These are phyloP conservation scores for Phanerochaete sordida DNA, from an alignment of 768 basidiomycete species.

Conservation along the genomic window DNA sequence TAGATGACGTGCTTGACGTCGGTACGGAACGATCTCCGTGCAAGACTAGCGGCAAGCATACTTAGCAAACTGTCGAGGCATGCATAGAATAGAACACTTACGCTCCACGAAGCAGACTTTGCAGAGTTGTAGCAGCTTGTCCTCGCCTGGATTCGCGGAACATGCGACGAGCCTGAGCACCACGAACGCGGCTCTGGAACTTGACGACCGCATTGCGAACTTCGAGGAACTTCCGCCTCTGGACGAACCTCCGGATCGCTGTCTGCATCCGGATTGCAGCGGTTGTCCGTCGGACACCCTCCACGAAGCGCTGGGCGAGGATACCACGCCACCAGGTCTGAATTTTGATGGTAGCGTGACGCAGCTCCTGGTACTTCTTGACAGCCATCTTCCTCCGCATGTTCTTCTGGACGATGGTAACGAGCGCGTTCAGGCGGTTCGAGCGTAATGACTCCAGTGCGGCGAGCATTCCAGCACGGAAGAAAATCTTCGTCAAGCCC, in stretches of 20 bases:
- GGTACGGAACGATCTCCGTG: constrained; percentile 48
- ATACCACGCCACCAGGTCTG: constrained; percentile 97
- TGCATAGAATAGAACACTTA: constrained; percentile 37
- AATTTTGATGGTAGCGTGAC: constrained; percentile 73
- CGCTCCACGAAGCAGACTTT: constrained; percentile 87
- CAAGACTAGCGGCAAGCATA: constrained; percentile 36
- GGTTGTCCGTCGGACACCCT: constrained; percentile 65
- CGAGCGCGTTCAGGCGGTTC: constrained; percentile 82
- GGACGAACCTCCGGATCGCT: constrained; percentile 65
- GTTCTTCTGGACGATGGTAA: constrained; percentile 97
- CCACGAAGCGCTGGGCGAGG: constrained; percentile 67
- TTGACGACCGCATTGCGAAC: constrained; percentile 59
- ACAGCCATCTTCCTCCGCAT: constrained; percentile 84
- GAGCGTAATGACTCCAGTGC: constrained; percentile 89
- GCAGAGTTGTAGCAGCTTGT: constrained; percentile 69
- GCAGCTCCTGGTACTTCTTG: constrained; percentile 71
- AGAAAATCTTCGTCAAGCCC: constrained; percentile 98
- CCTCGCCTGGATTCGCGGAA: constrained; percentile 53
- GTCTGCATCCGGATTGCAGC: constrained; percentile 78
- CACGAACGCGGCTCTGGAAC: constrained; percentile 88
- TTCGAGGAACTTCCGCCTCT: constrained; percentile 66
- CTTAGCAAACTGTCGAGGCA: constrained; percentile 1
- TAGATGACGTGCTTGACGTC: constrained; percentile 76
- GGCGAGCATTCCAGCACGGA: constrained; percentile 98
- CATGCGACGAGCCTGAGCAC: constrained; percentile 59